Evolutionary conservation across 768 basidiomycete species (phyloP).

Genomic region (Tylopilus intermedius): DNA sequence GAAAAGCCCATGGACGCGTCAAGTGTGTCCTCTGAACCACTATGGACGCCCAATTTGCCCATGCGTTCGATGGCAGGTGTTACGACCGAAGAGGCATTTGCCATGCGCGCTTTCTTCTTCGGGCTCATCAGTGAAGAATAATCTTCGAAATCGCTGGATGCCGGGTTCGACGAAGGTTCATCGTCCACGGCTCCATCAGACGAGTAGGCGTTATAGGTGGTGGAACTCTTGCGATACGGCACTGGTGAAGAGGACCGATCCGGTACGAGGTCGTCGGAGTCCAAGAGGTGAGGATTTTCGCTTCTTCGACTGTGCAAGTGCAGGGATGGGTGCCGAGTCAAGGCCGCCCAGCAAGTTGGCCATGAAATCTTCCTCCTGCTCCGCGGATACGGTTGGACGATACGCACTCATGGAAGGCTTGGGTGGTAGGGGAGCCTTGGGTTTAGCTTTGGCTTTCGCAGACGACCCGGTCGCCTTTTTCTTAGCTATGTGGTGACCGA

Average conservation of each 20-base stretch:
- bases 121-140: slow-evolving; percentile 50
- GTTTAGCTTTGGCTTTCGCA: slow-evolving; percentile 36
- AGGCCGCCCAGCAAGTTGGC: slow-evolving; percentile 69
- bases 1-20: slow-evolving; percentile 47
- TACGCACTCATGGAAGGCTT: slow-evolving; percentile 75
- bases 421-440: slow-evolving; percentile 46
- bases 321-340: slow-evolving; percentile 44
- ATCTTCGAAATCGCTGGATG: slow-evolving; percentile 55
- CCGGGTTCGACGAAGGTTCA: slow-evolving; percentile 15
- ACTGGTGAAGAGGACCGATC: slow-evolving; percentile 38
- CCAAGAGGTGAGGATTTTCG: slow-evolving; percentile 60
- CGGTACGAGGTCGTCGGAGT: slow-evolving; percentile 29
- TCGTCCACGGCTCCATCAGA: slow-evolving; percentile 30
- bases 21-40: slow-evolving; percentile 46
- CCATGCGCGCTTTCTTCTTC: slow-evolving; percentile 54
- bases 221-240: slow-evolving; percentile 30
- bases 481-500: slow-evolving; percentile 23
- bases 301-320: slow-evolving; percentile 45
- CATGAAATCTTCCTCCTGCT: slow-evolving; percentile 90
- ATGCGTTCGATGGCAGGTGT: slow-evolving; percentile 56
- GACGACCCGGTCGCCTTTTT: slow-evolving; percentile 19
- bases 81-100: slow-evolving; percentile 38
- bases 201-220: slow-evolving; percentile 35
- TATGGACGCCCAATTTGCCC: slow-evolving; percentile 54
- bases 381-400: slow-evolving; percentile 65